A percentile compares a stretch with the other conserved stretches of the same genome.
These are phyloP conservation scores for Phytophthora constricta DNA, from an alignment of 352 stramenopile species.

Conservation along the genomic window DNA sequence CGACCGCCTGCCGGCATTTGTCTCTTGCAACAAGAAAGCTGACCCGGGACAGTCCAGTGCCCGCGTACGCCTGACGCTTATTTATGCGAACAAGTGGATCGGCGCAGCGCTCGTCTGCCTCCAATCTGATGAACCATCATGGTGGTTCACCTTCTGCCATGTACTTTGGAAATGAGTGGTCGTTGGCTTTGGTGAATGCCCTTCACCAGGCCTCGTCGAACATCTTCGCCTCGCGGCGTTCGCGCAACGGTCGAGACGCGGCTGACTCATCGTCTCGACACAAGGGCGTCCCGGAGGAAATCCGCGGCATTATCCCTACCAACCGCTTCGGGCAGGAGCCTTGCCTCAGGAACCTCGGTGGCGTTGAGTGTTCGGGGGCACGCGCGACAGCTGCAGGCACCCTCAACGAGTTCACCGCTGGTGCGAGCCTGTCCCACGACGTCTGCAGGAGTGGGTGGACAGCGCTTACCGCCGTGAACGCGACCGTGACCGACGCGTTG, in stretches of 20 bases:
- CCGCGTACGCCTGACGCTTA: neutral
- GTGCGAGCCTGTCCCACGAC: neutral
- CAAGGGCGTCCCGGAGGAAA: neutral
- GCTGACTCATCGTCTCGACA: neutral
- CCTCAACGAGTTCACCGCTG: neutral
- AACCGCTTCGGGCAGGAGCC: neutral
- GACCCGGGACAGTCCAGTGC: neutral
- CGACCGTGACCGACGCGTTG: neutral
- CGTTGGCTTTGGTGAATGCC: neutral
- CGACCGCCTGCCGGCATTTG: neutral
- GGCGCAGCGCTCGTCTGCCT: neutral
- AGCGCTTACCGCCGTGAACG: neutral
- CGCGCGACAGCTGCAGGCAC: neutral
- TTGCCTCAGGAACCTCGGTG: neutral
- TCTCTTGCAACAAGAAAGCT: neutral
- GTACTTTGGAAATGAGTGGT: neutral
- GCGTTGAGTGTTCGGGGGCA: neutral
- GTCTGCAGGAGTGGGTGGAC: neutral
- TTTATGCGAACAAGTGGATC: neutral
- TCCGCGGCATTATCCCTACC: neutral
- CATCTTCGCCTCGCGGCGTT: neutral
- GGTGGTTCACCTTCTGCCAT: neutral
- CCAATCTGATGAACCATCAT: neutral
- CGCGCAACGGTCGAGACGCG: no score
- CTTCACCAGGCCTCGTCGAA: neutral